Conservation (phyloP, 441 rosid species). For the Brassica balearica region DNA sequence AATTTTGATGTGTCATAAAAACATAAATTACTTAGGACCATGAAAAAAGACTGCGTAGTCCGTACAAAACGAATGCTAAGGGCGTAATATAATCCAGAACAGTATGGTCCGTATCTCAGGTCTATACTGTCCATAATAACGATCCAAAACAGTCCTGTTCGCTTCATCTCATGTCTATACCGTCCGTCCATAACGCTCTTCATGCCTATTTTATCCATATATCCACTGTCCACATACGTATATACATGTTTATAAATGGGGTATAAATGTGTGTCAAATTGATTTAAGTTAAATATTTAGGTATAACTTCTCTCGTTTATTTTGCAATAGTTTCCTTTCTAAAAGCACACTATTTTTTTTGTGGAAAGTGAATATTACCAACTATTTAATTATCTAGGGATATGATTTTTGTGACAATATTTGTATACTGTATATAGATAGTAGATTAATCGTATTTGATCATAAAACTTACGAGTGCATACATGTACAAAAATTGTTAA, state of each 20-base stretch:
- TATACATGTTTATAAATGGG: background rate
- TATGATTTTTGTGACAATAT: background rate
- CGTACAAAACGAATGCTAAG: background rate
- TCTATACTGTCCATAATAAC: constrained; percentile 1
- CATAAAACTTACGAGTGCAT: too few species aligned
- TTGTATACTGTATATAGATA: background rate
- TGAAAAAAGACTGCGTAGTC: constrained; percentile 4
- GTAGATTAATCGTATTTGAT: background rate
- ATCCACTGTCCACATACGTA: constrained; percentile 1
- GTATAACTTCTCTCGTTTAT: background rate
- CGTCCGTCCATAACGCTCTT: constrained; percentile 25
- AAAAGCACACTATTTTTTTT: background rate
- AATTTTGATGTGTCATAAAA: background rate
- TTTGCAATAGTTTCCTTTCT: background rate
- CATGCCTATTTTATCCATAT: constrained; percentile 23
- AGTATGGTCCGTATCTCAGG: constrained; percentile 29
- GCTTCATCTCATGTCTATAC: constrained; percentile 24
- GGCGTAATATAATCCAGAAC: constrained; percentile 26
- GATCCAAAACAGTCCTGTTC: background rate
- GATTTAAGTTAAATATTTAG: background rate
- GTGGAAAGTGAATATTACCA: background rate
- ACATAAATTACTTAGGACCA: background rate
- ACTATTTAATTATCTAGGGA: background rate
- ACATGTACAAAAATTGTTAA: too few species aligned
- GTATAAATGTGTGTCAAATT: background rate